Conservation (phyloP, 371 early-diverging fungal genomes). For the Synchytrium microbalum region DNA sequence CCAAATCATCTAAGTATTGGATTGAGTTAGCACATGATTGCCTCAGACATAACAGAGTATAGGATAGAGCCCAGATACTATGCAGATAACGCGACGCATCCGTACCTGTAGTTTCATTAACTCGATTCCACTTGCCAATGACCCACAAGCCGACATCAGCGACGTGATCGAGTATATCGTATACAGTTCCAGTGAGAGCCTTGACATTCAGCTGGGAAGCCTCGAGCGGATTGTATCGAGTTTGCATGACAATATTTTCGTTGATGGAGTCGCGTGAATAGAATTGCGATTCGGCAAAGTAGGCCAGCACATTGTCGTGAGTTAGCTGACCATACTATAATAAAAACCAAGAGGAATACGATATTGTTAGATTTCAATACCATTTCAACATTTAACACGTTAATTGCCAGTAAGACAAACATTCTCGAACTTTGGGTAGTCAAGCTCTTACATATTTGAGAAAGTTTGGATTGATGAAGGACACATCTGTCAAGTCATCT, state of each 20-base stretch:
- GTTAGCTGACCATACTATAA: conserved; percentile 20
- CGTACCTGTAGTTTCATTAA: conserved; percentile 53
- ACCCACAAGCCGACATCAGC: conserved; percentile 70
- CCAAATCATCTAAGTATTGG: conserved; percentile 26
- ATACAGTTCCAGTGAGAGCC: conserved; percentile 65
- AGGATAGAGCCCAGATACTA: neutral
- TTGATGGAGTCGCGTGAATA: conserved; percentile 96
- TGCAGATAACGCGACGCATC: neutral
- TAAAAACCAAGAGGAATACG: neutral
- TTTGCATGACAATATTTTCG: conserved; percentile 95
- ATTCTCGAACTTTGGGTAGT: too few species aligned
- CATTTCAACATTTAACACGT: too few species aligned
- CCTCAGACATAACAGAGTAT: neutral
- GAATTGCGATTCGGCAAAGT: conserved; percentile 92
- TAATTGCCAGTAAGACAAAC: too few species aligned
- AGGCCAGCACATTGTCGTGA: conserved; percentile 84
- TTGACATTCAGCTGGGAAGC: neutral
- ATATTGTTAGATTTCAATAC: too few species aligned
- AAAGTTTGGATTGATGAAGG: neutral
- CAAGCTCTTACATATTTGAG: neutral
- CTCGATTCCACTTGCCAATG: conserved; percentile 70
- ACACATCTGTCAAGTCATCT: neutral
- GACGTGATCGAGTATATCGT: conserved; percentile 62
- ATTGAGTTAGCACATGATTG: too few species aligned
- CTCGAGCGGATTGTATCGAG: conserved; percentile 65